Evolutionary conservation across 1,284 basidiomycete genomes (phyloP).

Genomic region (Omphalotus olearius): DNA sequence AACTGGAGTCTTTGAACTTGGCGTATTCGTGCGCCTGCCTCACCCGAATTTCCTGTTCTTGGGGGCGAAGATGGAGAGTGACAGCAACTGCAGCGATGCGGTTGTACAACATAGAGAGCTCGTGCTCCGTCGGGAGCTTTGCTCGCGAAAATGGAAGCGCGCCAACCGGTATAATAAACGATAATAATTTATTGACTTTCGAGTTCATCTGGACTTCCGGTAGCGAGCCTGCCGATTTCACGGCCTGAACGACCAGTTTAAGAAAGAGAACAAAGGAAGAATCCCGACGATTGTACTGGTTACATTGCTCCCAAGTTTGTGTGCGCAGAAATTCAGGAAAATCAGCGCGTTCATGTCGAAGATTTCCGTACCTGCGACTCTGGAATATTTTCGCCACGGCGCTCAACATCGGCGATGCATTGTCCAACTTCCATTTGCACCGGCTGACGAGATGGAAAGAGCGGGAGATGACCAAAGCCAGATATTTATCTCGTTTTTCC

Average conservation of each 20-base stretch:
- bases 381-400: constrained; percentile 77
- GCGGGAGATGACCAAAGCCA: constrained; percentile 69
- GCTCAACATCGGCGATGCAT: constrained; percentile 52
- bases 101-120: constrained; percentile 84
- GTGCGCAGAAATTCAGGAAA: constrained; percentile 77
- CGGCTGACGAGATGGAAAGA: constrained; percentile 67
- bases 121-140: constrained; percentile 46
- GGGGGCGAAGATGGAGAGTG: constrained; percentile 66
- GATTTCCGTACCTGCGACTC: constrained; percentile 74
- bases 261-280: constrained; percentile 80
- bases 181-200: constrained; percentile 69
- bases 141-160: constrained; percentile 61
- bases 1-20: constrained; percentile 65
- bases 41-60: constrained; percentile 51
- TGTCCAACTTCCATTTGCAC: constrained; percentile 75
- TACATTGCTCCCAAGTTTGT: constrained; percentile 54
- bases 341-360: constrained; percentile 70
- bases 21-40: constrained; percentile 64
- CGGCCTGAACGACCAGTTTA: constrained; percentile 67
- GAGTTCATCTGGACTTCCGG: constrained; percentile 29
- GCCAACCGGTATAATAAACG: constrained; percentile 76
- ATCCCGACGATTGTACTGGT: constrained; percentile 52
- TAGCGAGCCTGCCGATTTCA: constrained; percentile 18
- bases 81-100: constrained; percentile 78
- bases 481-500: constrained; percentile 70